Evolutionary conservation across 2,329 filamentous ascomycete species (phyloP).

Genomic region (Fusarium multiceps): DNA sequence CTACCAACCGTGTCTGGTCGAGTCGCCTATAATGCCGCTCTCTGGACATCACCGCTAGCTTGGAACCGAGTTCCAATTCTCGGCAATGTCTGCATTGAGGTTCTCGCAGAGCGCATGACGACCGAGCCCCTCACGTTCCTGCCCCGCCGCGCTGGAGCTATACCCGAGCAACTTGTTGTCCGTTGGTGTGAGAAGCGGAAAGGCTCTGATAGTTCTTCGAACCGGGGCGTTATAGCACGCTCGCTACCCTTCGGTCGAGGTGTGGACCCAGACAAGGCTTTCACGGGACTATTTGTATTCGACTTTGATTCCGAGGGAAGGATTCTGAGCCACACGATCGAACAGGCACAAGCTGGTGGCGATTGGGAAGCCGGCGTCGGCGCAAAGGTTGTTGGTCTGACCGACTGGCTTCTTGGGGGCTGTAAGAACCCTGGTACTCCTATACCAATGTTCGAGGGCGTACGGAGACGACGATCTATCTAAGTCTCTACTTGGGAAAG

Average conservation of each 20-base stretch:
- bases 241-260: constrained; percentile 52
- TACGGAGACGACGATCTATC: constrained; percentile 40
- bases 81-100: constrained; percentile 88
- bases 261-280: constrained; percentile 75
- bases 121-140: constrained; percentile 64
- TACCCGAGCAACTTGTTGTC: constrained; percentile 56
- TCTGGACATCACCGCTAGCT: constrained; percentile 95
- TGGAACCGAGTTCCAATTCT: constrained; percentile 94
- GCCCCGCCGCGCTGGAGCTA: constrained; percentile 63
- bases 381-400: constrained; percentile 87
- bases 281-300: constrained; percentile 93
- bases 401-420: constrained; percentile 92
- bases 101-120: constrained; percentile 90
- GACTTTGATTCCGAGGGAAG: constrained; percentile 91
- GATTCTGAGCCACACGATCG: constrained; percentile 89
- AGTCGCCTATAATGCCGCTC: constrained; percentile 89
- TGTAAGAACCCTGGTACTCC: constrained; percentile 59
- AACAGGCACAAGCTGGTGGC: constrained; percentile 86
- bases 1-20: constrained; percentile 92
- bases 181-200: constrained; percentile 89
- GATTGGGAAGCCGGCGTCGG: constrained; percentile 85
- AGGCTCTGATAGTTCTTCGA: constrained; percentile 50
- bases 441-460: constrained; percentile 52
- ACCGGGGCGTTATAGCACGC: constrained; percentile 57
- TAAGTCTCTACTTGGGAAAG: constrained; percentile 5